Conservation (phyloP, 345 rosid species). For the Erodium maritimum region DNA sequence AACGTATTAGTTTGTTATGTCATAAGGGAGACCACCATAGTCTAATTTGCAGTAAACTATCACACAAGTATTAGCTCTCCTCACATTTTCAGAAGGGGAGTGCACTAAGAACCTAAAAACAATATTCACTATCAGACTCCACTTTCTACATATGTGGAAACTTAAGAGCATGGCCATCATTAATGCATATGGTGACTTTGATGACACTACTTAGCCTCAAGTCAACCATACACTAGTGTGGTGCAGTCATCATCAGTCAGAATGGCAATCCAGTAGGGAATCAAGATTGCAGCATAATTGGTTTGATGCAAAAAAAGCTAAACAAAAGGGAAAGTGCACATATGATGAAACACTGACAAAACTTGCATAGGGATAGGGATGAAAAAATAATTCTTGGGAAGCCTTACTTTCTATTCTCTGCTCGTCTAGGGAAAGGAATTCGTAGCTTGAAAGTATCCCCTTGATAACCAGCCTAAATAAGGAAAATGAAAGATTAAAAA, state of each 20-base stretch:
- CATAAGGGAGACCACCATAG: neutral
- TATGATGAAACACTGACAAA: conserved; percentile 3
- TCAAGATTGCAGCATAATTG: neutral
- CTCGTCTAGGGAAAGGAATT: conserved; percentile 72
- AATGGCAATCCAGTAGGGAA: neutral
- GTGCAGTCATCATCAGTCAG: neutral
- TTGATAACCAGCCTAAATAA: conserved; percentile 49
- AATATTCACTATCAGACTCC: neutral
- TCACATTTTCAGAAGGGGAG: neutral
- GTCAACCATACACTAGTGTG: neutral
- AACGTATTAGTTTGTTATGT: too few relatives aligned
- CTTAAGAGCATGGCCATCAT: neutral
- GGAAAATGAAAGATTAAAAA: conserved; percentile 3
- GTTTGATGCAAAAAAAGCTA: neutral
- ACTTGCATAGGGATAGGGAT: neutral
- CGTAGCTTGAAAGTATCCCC: conserved; percentile 69
- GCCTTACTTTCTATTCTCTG: conserved; percentile 71
- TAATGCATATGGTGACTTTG: neutral
- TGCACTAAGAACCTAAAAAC: neutral
- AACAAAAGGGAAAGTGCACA: neutral
- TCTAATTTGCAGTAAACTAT: neutral
- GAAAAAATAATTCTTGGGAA: neutral
- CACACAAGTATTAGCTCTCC: neutral
- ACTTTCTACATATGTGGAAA: neutral
- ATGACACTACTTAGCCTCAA: neutral